Evolutionary conservation across 495 filamentous ascomycete genomes (phyloP).

Genomic region (Penicillium paradoxum): DNA sequence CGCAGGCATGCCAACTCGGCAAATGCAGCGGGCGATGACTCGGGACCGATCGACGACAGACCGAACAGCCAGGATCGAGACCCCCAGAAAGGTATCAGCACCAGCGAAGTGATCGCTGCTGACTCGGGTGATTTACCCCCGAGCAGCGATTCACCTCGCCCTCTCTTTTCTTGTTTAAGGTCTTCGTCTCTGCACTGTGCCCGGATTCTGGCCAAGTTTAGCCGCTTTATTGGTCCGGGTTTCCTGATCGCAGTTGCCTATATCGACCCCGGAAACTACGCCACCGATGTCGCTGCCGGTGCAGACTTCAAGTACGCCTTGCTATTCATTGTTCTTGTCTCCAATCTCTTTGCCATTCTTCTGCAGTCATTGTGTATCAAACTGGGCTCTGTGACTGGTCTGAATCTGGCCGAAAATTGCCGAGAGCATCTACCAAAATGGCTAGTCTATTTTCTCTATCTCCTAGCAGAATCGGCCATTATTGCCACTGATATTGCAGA

Average conservation of each 20-base stretch:
- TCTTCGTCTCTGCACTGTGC: constrained; percentile 17
- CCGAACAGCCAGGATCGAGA: constrained; percentile 21
- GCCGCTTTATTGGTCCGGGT: constrained; percentile 77
- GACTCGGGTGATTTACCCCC: constrained; percentile 31
- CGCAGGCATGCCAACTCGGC: constrained; percentile 28
- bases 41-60: constrained; percentile 21
- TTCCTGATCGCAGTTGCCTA: constrained; percentile 78
- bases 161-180: constrained; percentile 21
- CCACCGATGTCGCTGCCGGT: constrained; percentile 75
- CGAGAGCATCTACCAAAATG: constrained; percentile 69
- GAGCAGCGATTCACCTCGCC: constrained; percentile 36
- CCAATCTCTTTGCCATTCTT: constrained; percentile 80
- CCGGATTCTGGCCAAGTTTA: constrained; percentile 54
- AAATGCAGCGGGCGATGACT: constrained; percentile 21
- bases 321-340: constrained; percentile 76
- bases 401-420: constrained; percentile 77
- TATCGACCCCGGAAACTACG: constrained; percentile 83
- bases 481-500: constrained; percentile 90
- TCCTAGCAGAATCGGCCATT: constrained; percentile 74
- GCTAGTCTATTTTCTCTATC: constrained; percentile 69
- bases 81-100: constrained; percentile 23
- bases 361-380: constrained; percentile 79
- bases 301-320: constrained; percentile 60
- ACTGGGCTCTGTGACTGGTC: constrained; percentile 77
- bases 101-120: constrained; percentile 32